Percentiles rank a stretch among this genome's conserved stretches.
Evolutionary conservation across 768 basidiomycete species (phyloP).

Genomic region (Amanita polypyramis): DNA sequence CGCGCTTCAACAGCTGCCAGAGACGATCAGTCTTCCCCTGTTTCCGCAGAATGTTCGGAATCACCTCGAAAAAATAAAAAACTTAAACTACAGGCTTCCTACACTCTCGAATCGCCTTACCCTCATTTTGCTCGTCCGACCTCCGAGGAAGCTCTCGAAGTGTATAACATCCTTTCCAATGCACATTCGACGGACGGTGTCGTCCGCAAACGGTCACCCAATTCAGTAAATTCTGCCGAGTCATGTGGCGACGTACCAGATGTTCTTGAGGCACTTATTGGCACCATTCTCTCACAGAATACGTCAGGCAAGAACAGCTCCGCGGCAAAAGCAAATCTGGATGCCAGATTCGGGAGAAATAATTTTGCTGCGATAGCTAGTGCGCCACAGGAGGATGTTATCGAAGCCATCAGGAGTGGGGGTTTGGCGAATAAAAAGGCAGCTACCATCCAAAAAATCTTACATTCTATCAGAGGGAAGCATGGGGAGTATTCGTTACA

Average conservation of each 20-base stretch:
- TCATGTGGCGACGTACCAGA: constrained; percentile 39
- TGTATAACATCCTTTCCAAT: constrained; percentile 30
- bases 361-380: constrained; percentile 38
- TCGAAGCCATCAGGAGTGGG: constrained; percentile 39
- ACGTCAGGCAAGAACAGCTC: constrained; percentile 41
- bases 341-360: constrained; percentile 36
- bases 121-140: constrained; percentile 35
- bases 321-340: constrained; percentile 37
- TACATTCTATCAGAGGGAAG: constrained; percentile 29
- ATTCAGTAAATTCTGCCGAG: constrained; percentile 25
- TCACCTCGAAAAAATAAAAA: constrained; percentile 27
- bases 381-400: constrained; percentile 31
- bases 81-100: constrained; percentile 35
- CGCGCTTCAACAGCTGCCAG: neutral
- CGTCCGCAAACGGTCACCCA: neutral
- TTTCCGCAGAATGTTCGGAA: neutral
- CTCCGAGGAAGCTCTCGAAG: constrained; percentile 25
- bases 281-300: constrained; percentile 51
- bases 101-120: constrained; percentile 34
- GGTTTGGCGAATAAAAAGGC: constrained; percentile 56
- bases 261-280: constrained; percentile 48
- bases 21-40: neutral
- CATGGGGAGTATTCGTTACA: constrained; percentile 50
- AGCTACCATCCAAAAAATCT: constrained; percentile 38
- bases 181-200: constrained; percentile 19